phyloP scores from a whole-genome alignment of 345 rosid species.

The Arabis hirsuta region DNA sequence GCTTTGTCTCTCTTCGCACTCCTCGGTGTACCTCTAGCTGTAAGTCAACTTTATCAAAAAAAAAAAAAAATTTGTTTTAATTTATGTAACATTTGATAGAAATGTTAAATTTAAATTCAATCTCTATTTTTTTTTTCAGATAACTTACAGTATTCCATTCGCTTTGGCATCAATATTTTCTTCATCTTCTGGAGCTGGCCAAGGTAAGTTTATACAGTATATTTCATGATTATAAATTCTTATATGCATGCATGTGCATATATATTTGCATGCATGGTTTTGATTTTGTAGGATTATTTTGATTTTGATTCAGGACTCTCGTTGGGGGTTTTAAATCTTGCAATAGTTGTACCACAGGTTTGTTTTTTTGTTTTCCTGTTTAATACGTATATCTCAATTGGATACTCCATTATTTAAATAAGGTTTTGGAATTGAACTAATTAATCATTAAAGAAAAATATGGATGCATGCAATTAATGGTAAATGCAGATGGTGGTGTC shows the following conservation, averaged over 20 bases:
- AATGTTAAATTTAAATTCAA: too few species aligned
- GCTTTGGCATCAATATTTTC: conserved; percentile 86
- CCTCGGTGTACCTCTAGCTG: conserved; percentile 75
- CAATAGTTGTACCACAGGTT: conserved; percentile 86
- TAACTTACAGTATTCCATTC: conserved; percentile 74
- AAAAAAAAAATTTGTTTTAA: too few species aligned
- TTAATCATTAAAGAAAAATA: not conserved
- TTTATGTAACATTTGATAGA: not conserved
- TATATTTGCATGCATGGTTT: not conserved
- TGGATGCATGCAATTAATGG: conserved; percentile 12
- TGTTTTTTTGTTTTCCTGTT: not conserved
- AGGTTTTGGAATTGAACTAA: not conserved
- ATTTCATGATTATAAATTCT: not conserved
- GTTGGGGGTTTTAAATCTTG: conserved; percentile 76
- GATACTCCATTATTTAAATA: too few species aligned
- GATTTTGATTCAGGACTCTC: conserved; percentile 62
- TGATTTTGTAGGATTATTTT: not conserved
- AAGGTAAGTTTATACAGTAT: conserved; percentile 62
- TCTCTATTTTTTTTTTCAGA: conserved; percentile 43
- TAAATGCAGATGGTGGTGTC: conserved; percentile 73
- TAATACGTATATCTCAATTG: not conserved
- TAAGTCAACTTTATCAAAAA: conserved; percentile 36
- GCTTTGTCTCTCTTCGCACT: conserved; percentile 65
- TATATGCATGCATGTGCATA: not conserved
- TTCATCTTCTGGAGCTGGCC: conserved; percentile 65